Percentiles rank a stretch among this genome's conserved stretches.
Conservation (phyloP, 2,329 filamentous ascomycete genomes). For the Cordyceps cicadae region DNA sequence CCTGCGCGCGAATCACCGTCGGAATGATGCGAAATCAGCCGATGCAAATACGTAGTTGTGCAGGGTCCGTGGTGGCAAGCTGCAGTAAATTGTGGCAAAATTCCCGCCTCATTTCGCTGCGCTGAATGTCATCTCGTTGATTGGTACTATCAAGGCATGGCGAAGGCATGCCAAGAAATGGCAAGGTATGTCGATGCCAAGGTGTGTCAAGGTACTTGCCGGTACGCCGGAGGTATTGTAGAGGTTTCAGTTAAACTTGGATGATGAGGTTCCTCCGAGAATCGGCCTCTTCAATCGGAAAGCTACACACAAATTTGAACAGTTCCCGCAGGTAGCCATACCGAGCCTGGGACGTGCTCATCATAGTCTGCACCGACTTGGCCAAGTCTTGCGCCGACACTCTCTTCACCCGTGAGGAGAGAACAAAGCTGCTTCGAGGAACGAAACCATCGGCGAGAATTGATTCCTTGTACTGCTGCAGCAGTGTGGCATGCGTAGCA, state of each 20-base stretch:
- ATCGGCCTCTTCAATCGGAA: constrained; percentile 69
- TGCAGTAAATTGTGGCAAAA: no score
- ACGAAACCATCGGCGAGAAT: constrained; percentile 63
- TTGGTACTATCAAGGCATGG: no score
- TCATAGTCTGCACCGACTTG: constrained; percentile 70
- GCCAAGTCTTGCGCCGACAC: constrained; percentile 68
- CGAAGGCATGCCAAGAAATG: no score
- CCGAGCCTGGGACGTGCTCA: constrained; percentile 52
- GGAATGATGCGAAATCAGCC: not conserved
- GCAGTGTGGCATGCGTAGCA: constrained; percentile 59
- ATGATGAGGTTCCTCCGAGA: constrained; percentile 58
- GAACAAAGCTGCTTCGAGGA: constrained; percentile 31
- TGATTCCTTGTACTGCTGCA: constrained; percentile 73
- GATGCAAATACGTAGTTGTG: no score
- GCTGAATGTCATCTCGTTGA: no score
- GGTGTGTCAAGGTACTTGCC: no score
- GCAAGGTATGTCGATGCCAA: no score
- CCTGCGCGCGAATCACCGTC: no score
- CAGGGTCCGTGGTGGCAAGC: no score
- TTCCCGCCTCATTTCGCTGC: no score
- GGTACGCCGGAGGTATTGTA: no score
- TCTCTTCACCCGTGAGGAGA: constrained; percentile 44
- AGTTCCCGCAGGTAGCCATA: constrained; percentile 76
- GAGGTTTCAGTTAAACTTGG: constrained; percentile 31
- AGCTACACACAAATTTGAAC: constrained; percentile 77